Base-by-base conservation (phyloP, 495 filamentous ascomycete genomes). In the Penicillium chermesinum region DNA sequence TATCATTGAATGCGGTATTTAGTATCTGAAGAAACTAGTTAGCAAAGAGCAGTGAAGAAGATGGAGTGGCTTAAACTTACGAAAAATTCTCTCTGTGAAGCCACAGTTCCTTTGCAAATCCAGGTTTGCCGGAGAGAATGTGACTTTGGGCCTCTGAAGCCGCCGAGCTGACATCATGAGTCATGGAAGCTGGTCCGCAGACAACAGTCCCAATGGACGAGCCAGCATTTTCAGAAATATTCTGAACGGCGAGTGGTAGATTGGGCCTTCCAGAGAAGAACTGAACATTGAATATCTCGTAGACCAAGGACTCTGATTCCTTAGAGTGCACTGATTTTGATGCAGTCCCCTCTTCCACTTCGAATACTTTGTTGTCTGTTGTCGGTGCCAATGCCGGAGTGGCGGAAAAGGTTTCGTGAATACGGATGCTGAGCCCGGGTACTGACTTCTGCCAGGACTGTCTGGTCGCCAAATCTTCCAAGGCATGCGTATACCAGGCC, bases 41-140 rank as follows among this genome's bases (percentile, higher is more conserved):
- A 30, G 25, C 25, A 39, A 35, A 25, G n/a, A n/a, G n/a, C n/a
- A n/a, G n/a, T n/a, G 40, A 15, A 25, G 19, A 12, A 27, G 14
- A 7, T 42, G 14, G 2, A 32, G 7, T 30, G 25, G 25, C 19
- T 15, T 25, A 7, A 53, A 55, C 52, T 58, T 17, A 59, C 52
- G 56, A 59, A 32, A 59, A 59, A 19, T 48, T 59, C 39, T 59
- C 56, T 5, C 44, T 52, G 38, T 59, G 56, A 20, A 59, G 38
- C 56, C 56, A 59, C 40, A 59, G 17, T 17, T 55, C 56, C n/a
- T 52, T 14, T 8, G 56, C 52, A 50, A 2, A 22, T 9, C 46
- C 52, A 4, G 42, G 14, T 30, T 48, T 48, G 37, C 27, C 40
- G 1, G 49, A 46, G 7, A 59, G 19, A 41, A 59, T 59, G 3